These are phyloP conservation scores for Grosmannia huntii DNA, from an alignment of 2,329 filamentous ascomycete genomes.

Conservation along the genomic window DNA sequence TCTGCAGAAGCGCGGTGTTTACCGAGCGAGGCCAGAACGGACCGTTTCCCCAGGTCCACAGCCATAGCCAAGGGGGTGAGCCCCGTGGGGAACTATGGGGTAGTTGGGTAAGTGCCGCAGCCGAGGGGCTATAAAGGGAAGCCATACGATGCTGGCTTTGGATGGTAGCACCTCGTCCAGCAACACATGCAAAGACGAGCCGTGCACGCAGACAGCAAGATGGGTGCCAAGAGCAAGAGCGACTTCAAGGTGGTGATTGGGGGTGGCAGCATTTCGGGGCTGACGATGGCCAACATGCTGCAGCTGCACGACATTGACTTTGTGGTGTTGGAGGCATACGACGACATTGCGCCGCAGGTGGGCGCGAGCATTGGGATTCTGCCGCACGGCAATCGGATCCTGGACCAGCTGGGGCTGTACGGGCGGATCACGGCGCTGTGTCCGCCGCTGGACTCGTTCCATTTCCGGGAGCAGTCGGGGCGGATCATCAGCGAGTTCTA, in stretches of 20 bases:
- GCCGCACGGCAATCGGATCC: conserved; percentile 28
- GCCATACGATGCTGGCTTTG: background rate
- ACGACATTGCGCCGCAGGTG: conserved; percentile 27
- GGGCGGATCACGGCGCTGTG: conserved; percentile 14
- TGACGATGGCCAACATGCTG: conserved; percentile 32
- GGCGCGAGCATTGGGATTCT: conserved; percentile 35
- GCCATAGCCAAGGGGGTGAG: background rate
- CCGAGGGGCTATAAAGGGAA: background rate
- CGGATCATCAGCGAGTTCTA: conserved; percentile 12
- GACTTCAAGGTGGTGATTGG: conserved; percentile 30
- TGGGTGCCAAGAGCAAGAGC: background rate
- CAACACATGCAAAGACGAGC: too few species aligned
- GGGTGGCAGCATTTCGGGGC: conserved; percentile 34
- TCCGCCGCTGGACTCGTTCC: conserved; percentile 5
- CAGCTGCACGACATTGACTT: conserved; percentile 33
- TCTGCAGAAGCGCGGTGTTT: background rate
- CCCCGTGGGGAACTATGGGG: background rate
- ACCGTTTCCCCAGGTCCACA: background rate
- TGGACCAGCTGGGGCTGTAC: conserved; percentile 35
- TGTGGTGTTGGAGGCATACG: conserved; percentile 31
- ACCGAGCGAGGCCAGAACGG: background rate
- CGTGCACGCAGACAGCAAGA: background rate
- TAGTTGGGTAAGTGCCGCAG: background rate
- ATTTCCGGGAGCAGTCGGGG: conserved; percentile 6
- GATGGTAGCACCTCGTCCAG: background rate